Evolutionary conservation across 1,284 basidiomycete species (phyloP), one percentile per base, ranked within the genome.

Genomic region (Fistulinella staudtii): DNA sequence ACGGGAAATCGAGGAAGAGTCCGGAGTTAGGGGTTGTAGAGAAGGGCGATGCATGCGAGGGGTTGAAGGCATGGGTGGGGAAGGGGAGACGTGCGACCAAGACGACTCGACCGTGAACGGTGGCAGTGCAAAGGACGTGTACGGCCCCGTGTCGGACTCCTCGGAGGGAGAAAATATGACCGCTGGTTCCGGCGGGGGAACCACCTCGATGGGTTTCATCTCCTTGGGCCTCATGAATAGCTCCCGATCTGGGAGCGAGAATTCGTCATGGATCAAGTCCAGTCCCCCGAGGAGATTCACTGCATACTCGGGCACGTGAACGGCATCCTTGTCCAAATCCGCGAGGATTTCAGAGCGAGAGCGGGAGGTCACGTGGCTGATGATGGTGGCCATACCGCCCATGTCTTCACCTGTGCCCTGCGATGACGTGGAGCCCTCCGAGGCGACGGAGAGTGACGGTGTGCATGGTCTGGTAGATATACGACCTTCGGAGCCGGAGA

Each of bases 81-180:
- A 34, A 9, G 56, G 48, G 15, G 55, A 61, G 29, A 45, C 34
- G 17, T 36, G 55, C 7, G 61, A 45, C 47, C 50, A 50, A 17
- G 58, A 49, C 1, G 51, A 25, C 29, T 53, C 50, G 25, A 61
- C 45, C 11, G 64, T 22, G 29, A 63, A 61, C 8, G 60, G 50
- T 15, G 60, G 53, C 9, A 66, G 35, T 28, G 59, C 59, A n/a
- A 61, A 61, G 41, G 59, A 64, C 33, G 45, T 64, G 37, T 66
- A 61, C 2, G 59, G 59, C 8, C 59, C 59, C 35, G 53, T 66
- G 31, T 61, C 63, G 34, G 59, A 61, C 47, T 61, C 59, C 58
- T 61, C 59, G 51, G 59, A 61, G 14, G 61, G 59, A 14, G 20
- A 51, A 24, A 53, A 38, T 20, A 9, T 30, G 11, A 39, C 55